These are phyloP conservation scores for Teunomyces pallodes DNA, from an alignment of 805 yeast genomes.

Conservation along the genomic window DNA sequence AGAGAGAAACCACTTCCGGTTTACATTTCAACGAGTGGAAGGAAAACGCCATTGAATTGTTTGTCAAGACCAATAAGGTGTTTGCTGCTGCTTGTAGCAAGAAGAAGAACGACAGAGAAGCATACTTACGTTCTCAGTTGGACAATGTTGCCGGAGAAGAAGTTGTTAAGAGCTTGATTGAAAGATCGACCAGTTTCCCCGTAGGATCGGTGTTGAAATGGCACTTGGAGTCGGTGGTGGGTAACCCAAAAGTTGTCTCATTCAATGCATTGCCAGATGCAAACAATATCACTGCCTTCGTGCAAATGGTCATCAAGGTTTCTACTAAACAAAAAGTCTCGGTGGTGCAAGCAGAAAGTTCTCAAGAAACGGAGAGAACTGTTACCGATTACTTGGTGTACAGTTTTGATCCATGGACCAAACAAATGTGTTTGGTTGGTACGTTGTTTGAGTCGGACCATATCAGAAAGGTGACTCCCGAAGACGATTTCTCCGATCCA, in stretches of 20 bases:
- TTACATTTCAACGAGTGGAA: constrained; percentile 78
- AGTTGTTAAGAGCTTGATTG: constrained; percentile 29
- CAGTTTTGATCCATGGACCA: constrained; percentile 38
- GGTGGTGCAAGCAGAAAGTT: constrained; percentile 18
- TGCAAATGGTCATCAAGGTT: constrained; percentile 39
- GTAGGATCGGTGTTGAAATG: constrained; percentile 60
- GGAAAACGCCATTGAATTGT: constrained; percentile 75
- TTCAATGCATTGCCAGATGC: constrained; percentile 63
- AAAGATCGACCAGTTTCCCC: constrained; percentile 48
- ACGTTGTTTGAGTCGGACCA: constrained; percentile 38
- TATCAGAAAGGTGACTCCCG: constrained; percentile 37
- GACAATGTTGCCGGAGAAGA: constrained; percentile 34
- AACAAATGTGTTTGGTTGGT: constrained; percentile 40
- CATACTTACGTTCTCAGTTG: constrained; percentile 43
- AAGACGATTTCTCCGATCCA: constrained; percentile 18
- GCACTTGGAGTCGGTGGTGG: constrained; percentile 70
- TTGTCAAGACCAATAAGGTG: constrained; percentile 74
- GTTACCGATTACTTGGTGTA: constrained; percentile 39
- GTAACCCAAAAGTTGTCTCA: constrained; percentile 68
- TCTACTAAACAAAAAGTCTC: constrained; percentile 36
- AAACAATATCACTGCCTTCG: constrained; percentile 34
- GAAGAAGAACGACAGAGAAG: constrained; percentile 29
- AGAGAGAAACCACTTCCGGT: constrained; percentile 38
- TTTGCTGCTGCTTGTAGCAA: constrained; percentile 57
- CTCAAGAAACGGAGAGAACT: constrained; percentile 23